phyloP scores from a whole-genome alignment of 352 stramenopile species.

The Plasmopara muralis region DNA sequence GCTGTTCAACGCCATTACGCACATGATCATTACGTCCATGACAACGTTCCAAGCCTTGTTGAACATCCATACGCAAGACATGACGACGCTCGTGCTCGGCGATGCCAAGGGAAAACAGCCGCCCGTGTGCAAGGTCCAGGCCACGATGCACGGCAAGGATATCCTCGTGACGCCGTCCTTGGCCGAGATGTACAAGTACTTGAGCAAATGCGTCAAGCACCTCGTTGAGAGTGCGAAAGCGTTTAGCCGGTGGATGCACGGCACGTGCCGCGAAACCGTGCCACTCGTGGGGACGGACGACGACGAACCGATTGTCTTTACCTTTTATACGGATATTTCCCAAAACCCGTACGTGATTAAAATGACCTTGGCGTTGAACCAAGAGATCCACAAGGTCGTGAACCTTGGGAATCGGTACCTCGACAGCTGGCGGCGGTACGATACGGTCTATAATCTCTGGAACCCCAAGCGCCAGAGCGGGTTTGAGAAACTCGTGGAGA shows the following conservation, averaged over 20 bases:
- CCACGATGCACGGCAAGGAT: slow-evolving; percentile 92
- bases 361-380: slow-evolving; percentile 90
- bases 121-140: slow-evolving; percentile 91
- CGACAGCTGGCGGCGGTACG: slow-evolving; percentile 91
- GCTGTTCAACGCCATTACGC: slow-evolving; percentile 95
- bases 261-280: slow-evolving; percentile 89
- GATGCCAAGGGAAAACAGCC: slow-evolving; percentile 71
- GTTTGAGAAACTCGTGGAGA: slow-evolving; percentile 90
- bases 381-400: slow-evolving; percentile 93
- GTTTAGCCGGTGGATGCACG: slow-evolving; percentile 94
- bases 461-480: slow-evolving; percentile 87
- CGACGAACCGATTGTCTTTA: slow-evolving; percentile 92
- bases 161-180: slow-evolving; percentile 91
- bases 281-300: slow-evolving; percentile 87
- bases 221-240: slow-evolving; percentile 92
- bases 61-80: slow-evolving; percentile 84
- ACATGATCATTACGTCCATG: slow-evolving; percentile 95
- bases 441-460: slow-evolving; percentile 93
- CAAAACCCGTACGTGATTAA: slow-evolving; percentile 94
- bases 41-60: slow-evolving; percentile 91
- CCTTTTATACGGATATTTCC: slow-evolving; percentile 93
- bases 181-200: slow-evolving; percentile 94
- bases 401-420: slow-evolving; percentile 93
- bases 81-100: slow-evolving; percentile 43
- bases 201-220: slow-evolving; percentile 92